phyloP scores from a whole-genome alignment of 2,329 filamentous ascomycete genomes.

The Stemphylium beticola region DNA sequence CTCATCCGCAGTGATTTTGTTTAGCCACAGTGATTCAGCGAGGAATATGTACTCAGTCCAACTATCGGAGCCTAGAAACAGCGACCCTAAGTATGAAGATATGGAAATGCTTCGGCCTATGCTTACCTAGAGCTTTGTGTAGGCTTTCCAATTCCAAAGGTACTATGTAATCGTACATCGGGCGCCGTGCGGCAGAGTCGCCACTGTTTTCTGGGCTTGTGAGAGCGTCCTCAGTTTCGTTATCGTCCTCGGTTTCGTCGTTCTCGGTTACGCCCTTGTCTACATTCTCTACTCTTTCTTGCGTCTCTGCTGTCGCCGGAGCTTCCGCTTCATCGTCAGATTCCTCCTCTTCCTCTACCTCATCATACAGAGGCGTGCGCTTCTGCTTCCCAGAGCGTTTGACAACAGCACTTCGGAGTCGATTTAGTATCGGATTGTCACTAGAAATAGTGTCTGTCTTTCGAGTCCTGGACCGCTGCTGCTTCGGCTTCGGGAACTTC shows the following conservation, averaged over 20 bases:
- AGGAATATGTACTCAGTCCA: slow-evolving; percentile 24
- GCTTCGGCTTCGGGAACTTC: neutral
- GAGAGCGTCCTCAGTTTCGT: too few species aligned
- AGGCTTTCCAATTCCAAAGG: slow-evolving; percentile 16
- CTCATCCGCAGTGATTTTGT: slow-evolving; percentile 9
- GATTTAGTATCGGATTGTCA: neutral
- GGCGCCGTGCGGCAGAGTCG: neutral
- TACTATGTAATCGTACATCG: slow-evolving; percentile 12
- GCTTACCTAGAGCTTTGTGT: slow-evolving; percentile 17
- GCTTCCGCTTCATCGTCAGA: too few species aligned
- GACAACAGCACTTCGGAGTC: neutral
- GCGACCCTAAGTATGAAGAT: neutral
- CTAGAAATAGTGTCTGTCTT: neutral
- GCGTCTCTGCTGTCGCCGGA: too few species aligned
- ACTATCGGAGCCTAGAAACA: slow-evolving; percentile 3
- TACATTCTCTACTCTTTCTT: too few species aligned
- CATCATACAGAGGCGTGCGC: neutral
- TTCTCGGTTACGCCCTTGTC: too few species aligned
- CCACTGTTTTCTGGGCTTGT: too few species aligned
- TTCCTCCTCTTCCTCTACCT: neutral
- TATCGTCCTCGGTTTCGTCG: too few species aligned
- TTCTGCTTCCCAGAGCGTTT: neutral
- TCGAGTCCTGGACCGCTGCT: neutral
- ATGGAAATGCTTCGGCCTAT: too few species aligned
- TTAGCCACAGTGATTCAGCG: slow-evolving; percentile 12